Base-by-base conservation (phyloP, 768 basidiomycete species). In the Trametes villosa region DNA sequence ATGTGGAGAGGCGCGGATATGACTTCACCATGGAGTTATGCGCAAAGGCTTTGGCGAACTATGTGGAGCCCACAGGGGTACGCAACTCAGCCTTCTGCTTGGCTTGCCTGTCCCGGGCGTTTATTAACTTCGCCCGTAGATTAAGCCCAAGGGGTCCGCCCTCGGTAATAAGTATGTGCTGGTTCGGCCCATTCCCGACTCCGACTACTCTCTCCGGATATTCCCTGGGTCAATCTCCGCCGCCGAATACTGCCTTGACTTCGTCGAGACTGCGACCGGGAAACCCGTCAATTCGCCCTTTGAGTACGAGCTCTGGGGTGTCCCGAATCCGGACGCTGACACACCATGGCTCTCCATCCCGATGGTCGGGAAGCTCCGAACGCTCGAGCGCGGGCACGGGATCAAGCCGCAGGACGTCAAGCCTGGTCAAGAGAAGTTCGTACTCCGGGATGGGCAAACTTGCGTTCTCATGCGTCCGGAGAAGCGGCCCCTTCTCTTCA, bases 231-330 rank as follows among this genome's bases (percentile, higher is more conserved):
- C 42, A 15, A 12, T 33, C 31, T 34, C 42, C n/a, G 30, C 4
- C 12, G 20, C 30, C 44, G 42, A 55, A 22, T 55, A 55, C 22
- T 55, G 53, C 31, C 20, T 55, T 20, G 53, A 55, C 30, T 55
- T 55, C 42, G 42, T 55, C 31, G 44, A 55, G 4, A 34, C 30
- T 15, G 31, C 8, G 31, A 55, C 53, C 9, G 44, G 44, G 11
- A 29, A 55, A 20, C 53, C 53, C 1, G 44, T 55, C 12, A 55
- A 55, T 18, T 55, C 53, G 24, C 53, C 53, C 7, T 46, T 55
- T 22, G 44, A 55, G 31, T 31, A 24, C 31, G 53, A 46, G 40
- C 44, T 55, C 11, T 55, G 53, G 53, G 31, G 53, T 20, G 44
- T 46, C 9, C 53, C 53, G 9, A 34, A 46, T 20, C 30, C 42